phyloP scores from a whole-genome alignment of 139 green algal genomes.

The Pycnococcus provasolii region DNA sequence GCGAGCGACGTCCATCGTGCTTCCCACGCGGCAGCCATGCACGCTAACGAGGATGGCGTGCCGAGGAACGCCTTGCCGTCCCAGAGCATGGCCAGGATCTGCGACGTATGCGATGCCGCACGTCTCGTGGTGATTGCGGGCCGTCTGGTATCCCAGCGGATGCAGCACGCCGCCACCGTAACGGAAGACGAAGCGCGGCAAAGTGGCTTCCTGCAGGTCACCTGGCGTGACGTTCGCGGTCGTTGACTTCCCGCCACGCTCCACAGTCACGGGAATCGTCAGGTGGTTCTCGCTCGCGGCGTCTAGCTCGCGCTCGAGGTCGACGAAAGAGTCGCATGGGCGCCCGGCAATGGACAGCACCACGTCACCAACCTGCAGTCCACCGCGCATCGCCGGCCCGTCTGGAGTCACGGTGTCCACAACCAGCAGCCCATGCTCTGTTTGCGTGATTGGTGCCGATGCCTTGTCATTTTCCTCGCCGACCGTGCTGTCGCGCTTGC shows the following conservation, averaged over 20 bases:
- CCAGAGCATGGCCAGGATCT: slow-evolving; percentile 49
- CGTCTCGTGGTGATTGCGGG: slow-evolving; percentile 50
- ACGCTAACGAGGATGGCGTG: slow-evolving; percentile 56
- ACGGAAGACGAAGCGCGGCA: slow-evolving; percentile 57
- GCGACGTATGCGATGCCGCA: slow-evolving; percentile 69
- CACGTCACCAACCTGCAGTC: slow-evolving; percentile 73
- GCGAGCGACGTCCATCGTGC: background rate
- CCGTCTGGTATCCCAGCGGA: slow-evolving; percentile 40
- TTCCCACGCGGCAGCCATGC: background rate
- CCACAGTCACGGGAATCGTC: too few species aligned
- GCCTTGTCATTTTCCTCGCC: too few species aligned
- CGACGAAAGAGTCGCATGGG: too few species aligned
- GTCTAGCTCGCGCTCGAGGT: too few species aligned
- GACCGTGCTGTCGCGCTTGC: too few species aligned
- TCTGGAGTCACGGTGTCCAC: slow-evolving; percentile 68
- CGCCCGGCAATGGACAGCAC: slow-evolving; percentile 25
- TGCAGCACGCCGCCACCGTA: slow-evolving; percentile 56
- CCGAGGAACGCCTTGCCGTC: slow-evolving; percentile 54
- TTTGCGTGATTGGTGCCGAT: too few species aligned
- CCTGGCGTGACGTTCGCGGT: slow-evolving; percentile 44
- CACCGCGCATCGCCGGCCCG: slow-evolving; percentile 45
- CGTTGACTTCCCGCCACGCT: too few species aligned
- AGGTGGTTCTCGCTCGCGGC: too few species aligned
- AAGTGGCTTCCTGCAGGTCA: slow-evolving; percentile 1
- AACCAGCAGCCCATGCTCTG: slow-evolving; percentile 51